These are phyloP conservation scores for Geotrichum carabidarum DNA, from an alignment of 1,139 yeast species.

Conservation along the genomic window DNA sequence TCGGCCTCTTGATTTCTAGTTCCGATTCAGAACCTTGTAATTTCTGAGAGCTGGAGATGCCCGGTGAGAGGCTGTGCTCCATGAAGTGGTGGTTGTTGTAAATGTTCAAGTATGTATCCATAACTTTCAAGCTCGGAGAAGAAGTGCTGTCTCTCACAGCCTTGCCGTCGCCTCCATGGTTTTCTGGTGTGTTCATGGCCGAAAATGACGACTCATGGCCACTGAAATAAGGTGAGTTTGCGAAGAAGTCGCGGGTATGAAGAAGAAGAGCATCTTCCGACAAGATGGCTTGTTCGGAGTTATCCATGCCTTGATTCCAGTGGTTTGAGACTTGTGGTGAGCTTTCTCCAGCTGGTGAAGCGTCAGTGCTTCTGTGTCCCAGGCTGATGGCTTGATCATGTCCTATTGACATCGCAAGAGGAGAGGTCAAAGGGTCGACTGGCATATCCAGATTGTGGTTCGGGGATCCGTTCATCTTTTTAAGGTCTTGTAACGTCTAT, in stretches of 20 bases:
- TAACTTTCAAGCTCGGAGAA: background rate
- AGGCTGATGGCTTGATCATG: background rate
- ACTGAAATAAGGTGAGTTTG: background rate
- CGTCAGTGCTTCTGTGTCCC: background rate
- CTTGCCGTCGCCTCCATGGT: background rate
- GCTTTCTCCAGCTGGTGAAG: background rate
- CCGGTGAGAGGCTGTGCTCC: background rate
- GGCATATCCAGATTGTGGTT: too few species aligned
- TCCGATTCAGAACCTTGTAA: background rate
- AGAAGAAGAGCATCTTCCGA: constrained; percentile 18
- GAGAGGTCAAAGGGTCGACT: too few species aligned
- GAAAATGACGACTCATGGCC: background rate
- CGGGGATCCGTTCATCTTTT: too few species aligned
- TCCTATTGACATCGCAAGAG: too few species aligned
- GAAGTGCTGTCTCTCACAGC: background rate
- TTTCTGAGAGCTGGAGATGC: background rate
- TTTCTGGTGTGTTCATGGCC: background rate
- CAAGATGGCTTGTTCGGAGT: constrained; percentile 19
- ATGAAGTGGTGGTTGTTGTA: background rate
- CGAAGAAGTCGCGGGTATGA: constrained; percentile 10
- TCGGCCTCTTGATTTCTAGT: background rate
- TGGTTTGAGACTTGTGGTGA: background rate
- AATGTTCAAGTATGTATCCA: constrained; percentile 1
- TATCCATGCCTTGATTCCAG: constrained; percentile 16
- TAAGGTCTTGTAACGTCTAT: too few species aligned